Conservation (phyloP, 2,329 filamentous ascomycete species). For the Apiospora phragmitis region DNA sequence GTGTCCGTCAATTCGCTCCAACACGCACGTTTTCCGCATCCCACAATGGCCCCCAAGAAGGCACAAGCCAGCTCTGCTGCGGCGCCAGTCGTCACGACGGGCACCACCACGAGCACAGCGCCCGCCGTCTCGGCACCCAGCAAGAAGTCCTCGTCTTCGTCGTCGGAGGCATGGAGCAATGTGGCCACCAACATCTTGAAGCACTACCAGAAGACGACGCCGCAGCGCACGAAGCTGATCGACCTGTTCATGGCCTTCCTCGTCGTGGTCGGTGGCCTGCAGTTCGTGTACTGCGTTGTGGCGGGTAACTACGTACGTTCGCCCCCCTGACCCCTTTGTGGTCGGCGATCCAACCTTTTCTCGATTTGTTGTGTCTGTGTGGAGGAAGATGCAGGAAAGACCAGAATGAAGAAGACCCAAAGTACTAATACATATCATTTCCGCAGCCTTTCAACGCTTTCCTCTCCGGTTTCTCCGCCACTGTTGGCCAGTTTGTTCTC, state of each 20-base stretch:
- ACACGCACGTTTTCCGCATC: no score
- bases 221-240: constrained; percentile 88
- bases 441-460: constrained; percentile 97
- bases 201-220: constrained; percentile 78
- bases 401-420: background rate
- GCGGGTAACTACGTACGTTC: constrained; percentile 88
- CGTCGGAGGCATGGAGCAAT: constrained; percentile 44
- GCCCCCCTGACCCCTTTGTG: background rate
- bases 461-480: constrained; percentile 89
- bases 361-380: background rate
- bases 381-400: background rate
- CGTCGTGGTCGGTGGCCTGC: constrained; percentile 79
- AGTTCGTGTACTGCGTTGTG: constrained; percentile 90
- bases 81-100: constrained; percentile 10
- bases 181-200: constrained; percentile 71
- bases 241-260: constrained; percentile 91
- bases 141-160: constrained; percentile 26
- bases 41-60: constrained; percentile 11
- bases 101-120: constrained; percentile 19
- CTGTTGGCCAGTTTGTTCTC: constrained; percentile 95
- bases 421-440: constrained; percentile 22
- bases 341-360: background rate
- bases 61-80: constrained; percentile 14
- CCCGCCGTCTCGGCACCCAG: constrained; percentile 19
- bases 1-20: background rate